Evolutionary conservation across 805 yeast genomes (phyloP).

Genomic region (Metschnikowia sp.): DNA sequence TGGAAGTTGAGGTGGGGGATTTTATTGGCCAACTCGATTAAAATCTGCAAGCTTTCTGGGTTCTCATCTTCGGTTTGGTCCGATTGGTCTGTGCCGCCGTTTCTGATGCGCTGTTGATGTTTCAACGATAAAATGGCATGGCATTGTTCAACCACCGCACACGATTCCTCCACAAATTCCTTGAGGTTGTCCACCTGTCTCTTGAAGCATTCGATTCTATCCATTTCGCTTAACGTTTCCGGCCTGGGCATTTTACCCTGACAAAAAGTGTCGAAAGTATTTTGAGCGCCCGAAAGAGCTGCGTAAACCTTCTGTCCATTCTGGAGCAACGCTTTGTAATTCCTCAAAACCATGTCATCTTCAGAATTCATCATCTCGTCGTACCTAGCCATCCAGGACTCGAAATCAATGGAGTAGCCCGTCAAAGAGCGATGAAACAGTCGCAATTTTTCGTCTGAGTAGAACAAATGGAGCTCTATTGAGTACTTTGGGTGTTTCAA

Average conservation of each 20-base stretch:
- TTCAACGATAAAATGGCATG: slow-evolving; percentile 49
- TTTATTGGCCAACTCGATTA: slow-evolving; percentile 23
- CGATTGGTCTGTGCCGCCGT: slow-evolving; percentile 20
- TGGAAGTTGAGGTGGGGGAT: slow-evolving; percentile 51
- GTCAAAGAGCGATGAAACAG: slow-evolving; percentile 33
- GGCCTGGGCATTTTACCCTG: slow-evolving; percentile 4
- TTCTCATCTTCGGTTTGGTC: slow-evolving; percentile 23
- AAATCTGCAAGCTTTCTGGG: slow-evolving; percentile 8
- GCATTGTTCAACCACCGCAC: slow-evolving; percentile 53
- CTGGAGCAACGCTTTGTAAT: slow-evolving; percentile 39
- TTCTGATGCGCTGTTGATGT: slow-evolving; percentile 48
- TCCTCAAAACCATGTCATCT: slow-evolving; percentile 45
- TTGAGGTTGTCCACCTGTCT: slow-evolving; percentile 31
- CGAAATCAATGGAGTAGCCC: slow-evolving; percentile 43
- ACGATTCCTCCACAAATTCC: slow-evolving; percentile 42
- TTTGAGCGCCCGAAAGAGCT: slow-evolving; percentile 29
- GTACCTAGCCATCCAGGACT: slow-evolving; percentile 51
- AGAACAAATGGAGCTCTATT: slow-evolving; percentile 44
- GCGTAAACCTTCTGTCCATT: slow-evolving; percentile 57
- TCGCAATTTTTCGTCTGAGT: slow-evolving; percentile 52
- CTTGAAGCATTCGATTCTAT: slow-evolving; percentile 20
- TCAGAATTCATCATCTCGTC: slow-evolving; percentile 37
- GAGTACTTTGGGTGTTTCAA: slow-evolving; percentile 9
- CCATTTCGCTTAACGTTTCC: neutral
- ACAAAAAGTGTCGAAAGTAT: slow-evolving; percentile 10